Evolutionary conservation across 2,329 filamentous ascomycete genomes (phyloP).

Genomic region (Xylariaceae sp.): DNA sequence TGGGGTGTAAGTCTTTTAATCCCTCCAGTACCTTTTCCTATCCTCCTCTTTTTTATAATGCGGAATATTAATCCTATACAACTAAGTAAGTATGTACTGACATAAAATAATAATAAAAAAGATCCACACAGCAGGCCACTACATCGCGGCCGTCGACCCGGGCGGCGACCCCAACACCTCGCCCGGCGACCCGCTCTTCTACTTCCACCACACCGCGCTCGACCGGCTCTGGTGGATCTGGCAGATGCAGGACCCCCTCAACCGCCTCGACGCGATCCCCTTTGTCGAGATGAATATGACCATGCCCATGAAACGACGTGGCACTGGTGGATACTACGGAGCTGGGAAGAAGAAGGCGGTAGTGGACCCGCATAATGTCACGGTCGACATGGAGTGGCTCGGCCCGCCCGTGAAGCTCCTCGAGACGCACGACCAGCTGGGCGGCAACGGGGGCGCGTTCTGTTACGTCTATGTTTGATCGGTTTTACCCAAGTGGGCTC

Average conservation of each 20-base stretch:
- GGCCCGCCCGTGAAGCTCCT: conserved; percentile 24
- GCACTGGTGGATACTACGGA: too few relatives aligned
- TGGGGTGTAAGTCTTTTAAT: conserved; percentile 32
- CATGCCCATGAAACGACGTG: conserved; percentile 24
- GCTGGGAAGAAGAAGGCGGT: too few relatives aligned
- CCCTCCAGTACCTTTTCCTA: too few relatives aligned
- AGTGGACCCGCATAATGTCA: conserved; percentile 17
- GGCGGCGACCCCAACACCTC: conserved; percentile 31
- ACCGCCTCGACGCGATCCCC: conserved; percentile 30
- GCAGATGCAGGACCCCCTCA: conserved; percentile 8
- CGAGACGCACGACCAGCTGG: conserved; percentile 28
- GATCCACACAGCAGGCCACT: conserved; percentile 36
- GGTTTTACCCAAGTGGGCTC: too few relatives aligned
- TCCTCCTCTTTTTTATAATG: too few relatives aligned
- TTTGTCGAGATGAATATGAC: conserved; percentile 19
- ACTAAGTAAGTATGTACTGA: too few relatives aligned
- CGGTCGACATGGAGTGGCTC: conserved; percentile 28
- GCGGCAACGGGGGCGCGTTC: conserved; percentile 24
- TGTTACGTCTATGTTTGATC: conserved; percentile 28
- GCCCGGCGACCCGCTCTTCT: conserved; percentile 17
- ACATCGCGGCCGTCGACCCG: conserved; percentile 33
- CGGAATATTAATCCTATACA: too few relatives aligned
- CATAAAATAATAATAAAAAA: too few relatives aligned
- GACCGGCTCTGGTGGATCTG: conserved; percentile 16
- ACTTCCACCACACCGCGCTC: conserved; percentile 18